Percentiles rank a stretch among this genome's conserved stretches.
These are phyloP conservation scores for Globisporangium paroecandrum DNA, from an alignment of 352 stramenopile genomes.

Conservation along the genomic window DNA sequence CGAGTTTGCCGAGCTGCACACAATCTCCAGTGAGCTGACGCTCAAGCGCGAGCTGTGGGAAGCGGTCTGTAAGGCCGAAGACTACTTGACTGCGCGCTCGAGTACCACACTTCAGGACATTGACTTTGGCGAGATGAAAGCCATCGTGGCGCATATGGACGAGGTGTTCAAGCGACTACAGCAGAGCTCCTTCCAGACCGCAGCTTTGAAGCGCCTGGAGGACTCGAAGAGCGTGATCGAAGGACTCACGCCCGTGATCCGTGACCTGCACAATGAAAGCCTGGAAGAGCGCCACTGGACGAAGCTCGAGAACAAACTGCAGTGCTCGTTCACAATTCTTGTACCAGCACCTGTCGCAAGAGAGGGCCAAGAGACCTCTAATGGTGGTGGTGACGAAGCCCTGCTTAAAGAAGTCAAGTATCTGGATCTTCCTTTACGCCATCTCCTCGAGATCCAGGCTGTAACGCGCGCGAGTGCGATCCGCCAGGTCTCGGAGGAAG, in stretches of 20 bases:
- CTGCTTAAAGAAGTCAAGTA: slow-evolving; percentile 8
- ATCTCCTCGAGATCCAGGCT: slow-evolving; percentile 48
- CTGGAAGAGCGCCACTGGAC: slow-evolving; percentile 65
- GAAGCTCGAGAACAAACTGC: slow-evolving; percentile 70
- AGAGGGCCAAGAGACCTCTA: neutral
- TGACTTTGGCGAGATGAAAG: slow-evolving; percentile 37
- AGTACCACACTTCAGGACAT: slow-evolving; percentile 39
- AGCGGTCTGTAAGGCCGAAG: slow-evolving; percentile 42
- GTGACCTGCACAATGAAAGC: slow-evolving; percentile 55
- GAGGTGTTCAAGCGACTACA: slow-evolving; percentile 24
- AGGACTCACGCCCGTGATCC: slow-evolving; percentile 46
- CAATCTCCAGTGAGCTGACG: slow-evolving; percentile 35
- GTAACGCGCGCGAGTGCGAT: slow-evolving; percentile 39
- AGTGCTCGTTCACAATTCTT: slow-evolving; percentile 30
- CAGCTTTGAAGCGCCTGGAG: slow-evolving; percentile 33
- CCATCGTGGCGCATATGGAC: slow-evolving; percentile 22
- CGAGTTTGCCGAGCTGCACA: slow-evolving; percentile 36
- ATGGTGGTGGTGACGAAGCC: neutral
- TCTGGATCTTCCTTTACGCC: slow-evolving; percentile 41
- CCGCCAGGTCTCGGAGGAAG: slow-evolving; percentile 69
- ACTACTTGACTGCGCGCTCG: slow-evolving; percentile 35
- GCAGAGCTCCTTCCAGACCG: slow-evolving; percentile 19
- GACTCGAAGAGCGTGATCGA: slow-evolving; percentile 41
- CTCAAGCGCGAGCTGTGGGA: slow-evolving; percentile 65
- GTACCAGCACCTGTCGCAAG: neutral